phyloP scores from a whole-genome alignment of 106 monocot genomes.

The Hemerocallis citrina region DNA sequence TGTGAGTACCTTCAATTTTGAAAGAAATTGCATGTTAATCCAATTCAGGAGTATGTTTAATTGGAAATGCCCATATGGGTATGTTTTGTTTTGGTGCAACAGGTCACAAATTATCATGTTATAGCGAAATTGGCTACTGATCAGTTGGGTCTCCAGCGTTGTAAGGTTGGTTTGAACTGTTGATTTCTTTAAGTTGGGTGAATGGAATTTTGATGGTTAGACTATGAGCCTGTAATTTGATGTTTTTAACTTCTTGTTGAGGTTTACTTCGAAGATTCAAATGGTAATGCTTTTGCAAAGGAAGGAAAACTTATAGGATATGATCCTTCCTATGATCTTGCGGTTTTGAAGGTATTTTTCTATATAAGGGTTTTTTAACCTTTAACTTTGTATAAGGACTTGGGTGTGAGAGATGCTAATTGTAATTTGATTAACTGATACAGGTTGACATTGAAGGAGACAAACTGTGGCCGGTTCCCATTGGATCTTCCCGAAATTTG shows the following conservation, averaged over 20 bases:
- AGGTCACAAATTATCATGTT: slow-evolving; percentile 95
- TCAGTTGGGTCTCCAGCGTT: slow-evolving; percentile 48
- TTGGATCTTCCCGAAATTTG: slow-evolving; percentile 64
- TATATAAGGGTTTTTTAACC: neutral
- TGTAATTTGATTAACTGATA: neutral
- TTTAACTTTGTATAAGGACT: neutral
- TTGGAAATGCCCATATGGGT: neutral
- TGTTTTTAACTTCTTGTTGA: slow-evolving; percentile 15
- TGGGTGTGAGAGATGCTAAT: neutral
- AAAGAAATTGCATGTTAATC: neutral
- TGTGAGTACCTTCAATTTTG: slow-evolving; percentile 26
- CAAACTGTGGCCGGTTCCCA: slow-evolving; percentile 52
- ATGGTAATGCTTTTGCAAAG: slow-evolving; percentile 42
- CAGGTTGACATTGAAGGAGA: slow-evolving; percentile 70
- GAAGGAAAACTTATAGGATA: slow-evolving; percentile 75
- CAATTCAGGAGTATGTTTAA: neutral
- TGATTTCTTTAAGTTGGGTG: neutral
- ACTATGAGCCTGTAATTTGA: neutral
- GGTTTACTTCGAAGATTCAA: slow-evolving; percentile 58
- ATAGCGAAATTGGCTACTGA: slow-evolving; percentile 77
- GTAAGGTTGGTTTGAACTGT: slow-evolving; percentile 33
- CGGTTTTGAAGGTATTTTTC: slow-evolving; percentile 67
- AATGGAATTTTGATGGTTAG: neutral
- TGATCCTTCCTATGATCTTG: slow-evolving; percentile 86
- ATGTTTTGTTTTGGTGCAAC: slow-evolving; percentile 5